These are phyloP conservation scores for Metschnikowia lochheadii DNA, from an alignment of 805 yeast genomes.

Conservation along the genomic window DNA sequence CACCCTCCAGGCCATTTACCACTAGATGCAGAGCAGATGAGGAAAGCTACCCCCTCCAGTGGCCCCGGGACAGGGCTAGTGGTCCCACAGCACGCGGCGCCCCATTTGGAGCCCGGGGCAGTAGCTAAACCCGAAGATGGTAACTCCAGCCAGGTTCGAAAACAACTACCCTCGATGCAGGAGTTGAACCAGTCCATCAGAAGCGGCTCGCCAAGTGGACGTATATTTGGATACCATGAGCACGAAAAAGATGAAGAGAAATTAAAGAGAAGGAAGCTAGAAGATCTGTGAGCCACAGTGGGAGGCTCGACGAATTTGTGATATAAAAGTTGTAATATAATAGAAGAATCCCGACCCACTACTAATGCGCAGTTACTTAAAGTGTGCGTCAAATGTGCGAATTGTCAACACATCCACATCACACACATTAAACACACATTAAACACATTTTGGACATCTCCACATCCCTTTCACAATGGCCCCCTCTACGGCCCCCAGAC, in stretches of 20 bases:
- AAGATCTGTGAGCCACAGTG: constrained; percentile 2
- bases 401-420: background rate
- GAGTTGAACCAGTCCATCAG: constrained; percentile 34
- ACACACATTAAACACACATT: too few relatives aligned
- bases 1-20: background rate
- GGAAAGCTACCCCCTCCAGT: background rate
- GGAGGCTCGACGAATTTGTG: background rate
- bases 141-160: constrained; percentile 6
- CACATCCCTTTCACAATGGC: background rate
- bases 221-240: background rate
- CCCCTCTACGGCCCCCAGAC: background rate
- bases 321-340: constrained; percentile 1
- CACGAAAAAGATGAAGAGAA: constrained; percentile 9
- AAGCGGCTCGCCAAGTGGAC: constrained; percentile 7
- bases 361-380: background rate
- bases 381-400: background rate
- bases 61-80: constrained; percentile 2
- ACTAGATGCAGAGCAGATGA: constrained; percentile 1
- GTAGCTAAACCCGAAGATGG: background rate
- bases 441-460: background rate
- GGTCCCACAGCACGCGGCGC: background rate
- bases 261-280: constrained; percentile 14
- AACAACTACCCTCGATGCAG: constrained; percentile 33
- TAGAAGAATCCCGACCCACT: background rate
- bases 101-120: background rate